Evolutionary conservation across 495 filamentous ascomycete species (phyloP).

Genomic region (Penicillium coffeae): DNA sequence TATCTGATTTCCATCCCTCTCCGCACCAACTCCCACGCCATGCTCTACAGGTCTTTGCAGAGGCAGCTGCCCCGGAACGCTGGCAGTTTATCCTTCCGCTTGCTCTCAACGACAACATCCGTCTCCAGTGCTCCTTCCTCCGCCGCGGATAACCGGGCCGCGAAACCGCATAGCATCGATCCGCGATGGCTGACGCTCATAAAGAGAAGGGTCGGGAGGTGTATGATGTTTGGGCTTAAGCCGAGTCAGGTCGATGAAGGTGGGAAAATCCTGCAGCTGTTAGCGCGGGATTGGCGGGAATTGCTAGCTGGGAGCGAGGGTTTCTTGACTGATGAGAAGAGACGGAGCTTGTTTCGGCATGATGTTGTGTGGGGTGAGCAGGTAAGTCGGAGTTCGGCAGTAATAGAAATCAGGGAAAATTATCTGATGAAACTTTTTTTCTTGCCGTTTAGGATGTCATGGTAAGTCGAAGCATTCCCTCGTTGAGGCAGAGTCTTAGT

Average conservation of each 20-base stretch:
- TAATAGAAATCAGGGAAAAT: not conserved
- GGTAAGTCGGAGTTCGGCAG: constrained; percentile 44
- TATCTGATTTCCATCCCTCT: not conserved
- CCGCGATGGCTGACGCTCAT: constrained; percentile 75
- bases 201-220: constrained; percentile 71
- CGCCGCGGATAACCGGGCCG: constrained; percentile 12
- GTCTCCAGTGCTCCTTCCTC: constrained; percentile 9
- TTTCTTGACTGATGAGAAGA: constrained; percentile 63
- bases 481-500: not conserved
- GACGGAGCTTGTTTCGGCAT: constrained; percentile 65
- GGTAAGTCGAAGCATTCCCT: constrained; percentile 35
- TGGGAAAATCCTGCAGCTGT: constrained; percentile 53
- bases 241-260: constrained; percentile 58
- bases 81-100: constrained; percentile 3
- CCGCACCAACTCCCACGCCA: constrained; percentile 8
- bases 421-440: not conserved
- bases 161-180: constrained; percentile 36
- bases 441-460: constrained; percentile 48
- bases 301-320: constrained; percentile 77
- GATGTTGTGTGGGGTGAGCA: constrained; percentile 88
- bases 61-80: constrained; percentile 15
- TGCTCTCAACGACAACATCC: constrained; percentile 24
- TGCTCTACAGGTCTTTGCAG: constrained; percentile 19
- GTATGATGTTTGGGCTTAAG: constrained; percentile 73
- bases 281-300: constrained; percentile 73